Base-by-base conservation (phyloP, 495 filamentous ascomycete species). In the Aspergillus nidulans region DNA sequence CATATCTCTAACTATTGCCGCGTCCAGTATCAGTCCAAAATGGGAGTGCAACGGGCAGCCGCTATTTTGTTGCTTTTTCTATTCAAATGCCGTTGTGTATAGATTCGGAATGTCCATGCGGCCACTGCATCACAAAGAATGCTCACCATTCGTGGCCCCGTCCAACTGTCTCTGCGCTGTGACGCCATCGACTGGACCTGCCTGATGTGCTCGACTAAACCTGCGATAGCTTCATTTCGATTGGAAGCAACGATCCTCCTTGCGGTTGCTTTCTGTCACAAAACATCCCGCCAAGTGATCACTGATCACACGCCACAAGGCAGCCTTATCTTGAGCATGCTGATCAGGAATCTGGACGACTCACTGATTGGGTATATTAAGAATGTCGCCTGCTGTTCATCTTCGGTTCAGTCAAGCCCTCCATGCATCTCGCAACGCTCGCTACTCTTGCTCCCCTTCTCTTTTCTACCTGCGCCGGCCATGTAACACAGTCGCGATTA, bases 401-500 rank as follows among this genome's bases (percentile, higher is more conserved):
- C 16, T 52, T 4, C 23, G 40, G 21, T 19, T 38, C 15, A 28
- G 15, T 38, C 4, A 38, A 13, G 32, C 25, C 6, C 24, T 24
- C 34, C 15, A 55, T 39, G 46, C 49, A 56, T 56, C 40, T 52
- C 55, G 38, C 36, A 52, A 19, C 46, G n/a, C n/a, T n/a, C 18
- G 21, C 48, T 28, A 19, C 20, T 7, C 20, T 46, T 40, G 8
- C 21, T 34, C 15, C 30, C 15, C 30, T 34, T 44, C 26, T 46
- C 19, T 40, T 26, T 26, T 46, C 47, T 12, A 19, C 62, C 43
- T 52, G 50, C 49, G 56, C 54, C 15, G 57, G 45, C 45, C 59
- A 56, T 64, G 58, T 60, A 62, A 21, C 64, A 44, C 52, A 53
- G 39, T 32, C 49, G 4, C 54, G 40, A 6, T 34, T 40, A 3